These are phyloP conservation scores for Boletales sp. DNA, from an alignment of 768 basidiomycete species.

Conservation along the genomic window DNA sequence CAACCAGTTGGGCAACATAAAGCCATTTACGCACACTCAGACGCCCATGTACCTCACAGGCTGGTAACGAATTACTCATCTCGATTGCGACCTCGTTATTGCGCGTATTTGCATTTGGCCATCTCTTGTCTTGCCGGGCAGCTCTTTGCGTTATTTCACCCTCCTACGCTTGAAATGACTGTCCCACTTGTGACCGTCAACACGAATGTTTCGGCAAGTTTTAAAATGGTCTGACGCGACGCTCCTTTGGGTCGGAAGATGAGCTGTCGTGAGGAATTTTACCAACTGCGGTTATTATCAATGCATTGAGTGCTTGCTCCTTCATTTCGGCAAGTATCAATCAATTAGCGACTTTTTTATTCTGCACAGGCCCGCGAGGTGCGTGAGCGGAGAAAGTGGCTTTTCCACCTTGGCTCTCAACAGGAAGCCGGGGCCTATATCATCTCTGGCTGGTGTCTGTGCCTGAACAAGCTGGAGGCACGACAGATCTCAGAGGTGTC, in stretches of 20 bases:
- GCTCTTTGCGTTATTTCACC: neutral
- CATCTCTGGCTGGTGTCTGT: too few relatives aligned
- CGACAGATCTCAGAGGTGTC: too few relatives aligned
- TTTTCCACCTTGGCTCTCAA: too few relatives aligned
- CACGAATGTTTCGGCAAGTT: neutral
- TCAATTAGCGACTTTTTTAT: neutral
- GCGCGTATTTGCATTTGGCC: constrained; percentile 4
- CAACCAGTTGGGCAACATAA: constrained; percentile 23
- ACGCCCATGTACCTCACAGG: constrained; percentile 22
- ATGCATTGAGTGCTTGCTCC: neutral
- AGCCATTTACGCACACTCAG: constrained; percentile 14
- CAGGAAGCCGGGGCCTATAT: too few relatives aligned
- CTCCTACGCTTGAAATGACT: neutral
- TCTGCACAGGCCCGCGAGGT: too few relatives aligned
- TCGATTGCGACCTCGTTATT: constrained; percentile 1
- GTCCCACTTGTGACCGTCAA: neutral
- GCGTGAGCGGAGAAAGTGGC: too few relatives aligned
- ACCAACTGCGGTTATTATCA: neutral
- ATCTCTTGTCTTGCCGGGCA: neutral
- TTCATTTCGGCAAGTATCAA: constrained; percentile 9
- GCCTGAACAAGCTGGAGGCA: too few relatives aligned
- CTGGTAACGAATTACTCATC: constrained; percentile 27
- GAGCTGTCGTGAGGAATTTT: neutral
- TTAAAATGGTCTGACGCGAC: neutral
- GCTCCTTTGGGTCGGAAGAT: neutral